Evolutionary conservation across 169 alveolate genomes (phyloP), one percentile per base, ranked within the genome.

Genomic region (Plasmodium relictum): DNA sequence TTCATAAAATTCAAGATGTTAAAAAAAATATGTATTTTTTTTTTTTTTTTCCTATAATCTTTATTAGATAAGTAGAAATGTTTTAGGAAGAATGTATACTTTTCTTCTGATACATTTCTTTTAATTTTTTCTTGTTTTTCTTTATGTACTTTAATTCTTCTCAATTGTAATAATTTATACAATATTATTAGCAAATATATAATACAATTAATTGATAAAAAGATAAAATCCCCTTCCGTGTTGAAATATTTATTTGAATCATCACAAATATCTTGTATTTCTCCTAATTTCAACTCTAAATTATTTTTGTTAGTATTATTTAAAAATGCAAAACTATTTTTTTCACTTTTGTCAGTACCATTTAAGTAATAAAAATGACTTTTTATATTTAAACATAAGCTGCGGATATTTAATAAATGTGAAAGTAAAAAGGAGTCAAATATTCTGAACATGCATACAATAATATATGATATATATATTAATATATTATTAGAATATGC

Each of bases 341-440:
- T 16, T 37, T 26, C 70, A n/a, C 16, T 58, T 20, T 24, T 56
- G 8, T 20, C 42, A 16, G 22, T 72, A n/a, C 26, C 74, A 70
- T 80, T 59, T 9, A 80, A 37, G 4, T 66, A 58, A 31, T 80
- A 37, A 26, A 80, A 18, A 31, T 80, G 83, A 0, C 90, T 41
- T 56, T 48, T 80, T 45, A 80, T 54, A 41, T 80, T 80, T 14
- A 80, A 24, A 26, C 92, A 85, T 24, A 85, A 70, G 24, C 87
- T 71, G 14, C 74, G 41, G 6, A 85, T 70, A 22, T 70, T 85
- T 22, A 85, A 41, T 24, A 45, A 61, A 69, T 85, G 92, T 31
- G 92, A 70, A n/a, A 85, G 50, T 10, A 61, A 56, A 31, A 85
- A 85, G 0, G 92, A 85, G 69, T 85, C 92, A 10, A 85, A 41